Conservation (phyloP, 1,284 basidiomycete genomes). For the Porodaedalea pini region DNA sequence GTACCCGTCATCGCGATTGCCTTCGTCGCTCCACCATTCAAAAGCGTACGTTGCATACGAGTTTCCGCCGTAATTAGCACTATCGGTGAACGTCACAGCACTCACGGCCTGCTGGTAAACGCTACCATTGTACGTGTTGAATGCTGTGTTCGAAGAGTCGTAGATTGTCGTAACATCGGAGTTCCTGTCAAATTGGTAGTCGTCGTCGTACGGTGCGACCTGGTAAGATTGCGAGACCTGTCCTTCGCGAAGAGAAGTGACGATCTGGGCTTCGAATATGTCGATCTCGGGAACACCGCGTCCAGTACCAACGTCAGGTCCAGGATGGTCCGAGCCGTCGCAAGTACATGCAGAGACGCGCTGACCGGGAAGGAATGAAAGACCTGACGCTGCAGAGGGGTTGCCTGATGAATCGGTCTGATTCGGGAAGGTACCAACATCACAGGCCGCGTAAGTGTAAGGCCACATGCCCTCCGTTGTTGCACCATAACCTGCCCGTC, state of each 20-base stretch:
- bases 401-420: conserved; percentile 30
- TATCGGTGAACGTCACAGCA: conserved; percentile 33
- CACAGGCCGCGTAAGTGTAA: conserved; percentile 42
- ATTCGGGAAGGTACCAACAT: conserved; percentile 45
- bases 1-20: conserved; percentile 40
- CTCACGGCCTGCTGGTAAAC: conserved; percentile 46
- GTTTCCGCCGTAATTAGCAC: conserved; percentile 31
- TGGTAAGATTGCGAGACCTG: conserved; percentile 42
- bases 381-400: conserved; percentile 32
- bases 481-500: conserved; percentile 45
- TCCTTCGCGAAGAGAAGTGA: conserved; percentile 27
- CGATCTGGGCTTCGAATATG: conserved; percentile 47
- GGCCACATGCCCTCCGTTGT: conserved; percentile 42
- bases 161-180: conserved; percentile 31
- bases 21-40: conserved; percentile 38
- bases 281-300: conserved; percentile 54
- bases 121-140: conserved; percentile 46
- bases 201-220: conserved; percentile 39
- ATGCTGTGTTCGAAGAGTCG: conserved; percentile 31
- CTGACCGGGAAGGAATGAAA: conserved; percentile 45
- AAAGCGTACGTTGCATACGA: conserved; percentile 34
- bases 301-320: conserved; percentile 42
- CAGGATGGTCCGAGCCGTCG: conserved; percentile 49
- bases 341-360: conserved; percentile 43
- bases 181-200: conserved; percentile 36